A percentile compares a stretch with the other conserved stretches of the same genome.
phyloP scores from a whole-genome alignment of 495 filamentous ascomycete genomes.

The Mycothermus thermophilus region DNA sequence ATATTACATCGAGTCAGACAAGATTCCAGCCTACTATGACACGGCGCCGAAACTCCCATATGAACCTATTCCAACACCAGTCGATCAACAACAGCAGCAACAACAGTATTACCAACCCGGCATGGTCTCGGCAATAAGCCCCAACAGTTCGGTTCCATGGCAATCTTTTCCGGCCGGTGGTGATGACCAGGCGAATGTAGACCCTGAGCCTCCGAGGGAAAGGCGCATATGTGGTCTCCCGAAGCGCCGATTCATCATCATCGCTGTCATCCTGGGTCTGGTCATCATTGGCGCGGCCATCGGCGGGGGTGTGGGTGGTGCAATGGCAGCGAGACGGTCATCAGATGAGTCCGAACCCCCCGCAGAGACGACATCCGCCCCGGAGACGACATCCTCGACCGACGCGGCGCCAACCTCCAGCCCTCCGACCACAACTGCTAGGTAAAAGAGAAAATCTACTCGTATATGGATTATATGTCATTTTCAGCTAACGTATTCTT shows the following conservation, averaged over 20 bases:
- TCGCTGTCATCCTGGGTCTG: conserved; percentile 5
- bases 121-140: neutral
- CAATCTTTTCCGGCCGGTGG: conserved; percentile 1
- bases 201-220: conserved; percentile 1
- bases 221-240: conserved; percentile 13
- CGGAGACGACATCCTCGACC: too few species aligned
- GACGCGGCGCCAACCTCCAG: too few species aligned
- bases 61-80: neutral
- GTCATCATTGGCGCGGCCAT: conserved; percentile 14
- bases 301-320: conserved; percentile 17
- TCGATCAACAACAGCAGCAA: neutral
- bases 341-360: neutral
- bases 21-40: conserved; percentile 16
- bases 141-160: conserved; percentile 10
- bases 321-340: conserved; percentile 1
- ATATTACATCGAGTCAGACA: conserved; percentile 8
- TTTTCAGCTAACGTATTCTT: neutral
- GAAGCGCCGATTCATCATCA: conserved; percentile 13
- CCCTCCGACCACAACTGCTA: too few species aligned
- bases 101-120: neutral
- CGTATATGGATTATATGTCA: too few species aligned
- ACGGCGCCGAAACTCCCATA: conserved; percentile 11
- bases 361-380: neutral
- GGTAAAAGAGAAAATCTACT: too few species aligned
- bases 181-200: neutral